These are phyloP conservation scores for Brassica incana DNA, from an alignment of 345 rosid species.

Conservation along the genomic window DNA sequence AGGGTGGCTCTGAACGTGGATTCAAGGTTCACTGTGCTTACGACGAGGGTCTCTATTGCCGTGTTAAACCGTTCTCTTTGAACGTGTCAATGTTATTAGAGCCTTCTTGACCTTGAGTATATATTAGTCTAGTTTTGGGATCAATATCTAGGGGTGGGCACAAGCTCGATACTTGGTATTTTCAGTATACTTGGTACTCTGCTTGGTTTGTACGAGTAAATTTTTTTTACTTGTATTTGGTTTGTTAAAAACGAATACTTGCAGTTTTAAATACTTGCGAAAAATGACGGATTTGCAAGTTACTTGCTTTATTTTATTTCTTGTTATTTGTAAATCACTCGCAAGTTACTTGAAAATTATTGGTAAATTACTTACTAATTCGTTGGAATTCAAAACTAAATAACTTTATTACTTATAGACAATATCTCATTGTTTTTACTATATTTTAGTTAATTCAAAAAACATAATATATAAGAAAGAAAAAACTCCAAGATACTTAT, in stretches of 20 bases:
- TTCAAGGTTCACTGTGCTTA: not conserved
- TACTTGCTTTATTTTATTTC: not conserved
- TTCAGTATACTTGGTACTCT: not conserved
- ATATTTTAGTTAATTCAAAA: not conserved
- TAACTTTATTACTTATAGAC: no score
- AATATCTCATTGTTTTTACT: not conserved
- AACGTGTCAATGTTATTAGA: not conserved
- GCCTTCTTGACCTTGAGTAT: not conserved
- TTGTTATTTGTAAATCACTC: not conserved
- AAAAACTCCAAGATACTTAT: not conserved
- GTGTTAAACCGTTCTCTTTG: not conserved
- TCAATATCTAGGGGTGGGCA: not conserved
- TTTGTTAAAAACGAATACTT: not conserved
- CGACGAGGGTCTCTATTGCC: not conserved
- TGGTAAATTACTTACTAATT: not conserved
- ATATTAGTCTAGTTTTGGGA: not conserved
- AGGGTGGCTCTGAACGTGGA: not conserved
- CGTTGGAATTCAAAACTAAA: not conserved
- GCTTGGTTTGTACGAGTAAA: not conserved
- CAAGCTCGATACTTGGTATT: not conserved
- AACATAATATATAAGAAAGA: not conserved
- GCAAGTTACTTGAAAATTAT: not conserved
- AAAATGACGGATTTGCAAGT: not conserved
- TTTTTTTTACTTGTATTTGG: not conserved
- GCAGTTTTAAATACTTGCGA: not conserved